A percentile compares a stretch with the other conserved stretches of the same genome.
Evolutionary conservation across 768 basidiomycete species (phyloP).

Genomic region (Pisolithus marmoratus): DNA sequence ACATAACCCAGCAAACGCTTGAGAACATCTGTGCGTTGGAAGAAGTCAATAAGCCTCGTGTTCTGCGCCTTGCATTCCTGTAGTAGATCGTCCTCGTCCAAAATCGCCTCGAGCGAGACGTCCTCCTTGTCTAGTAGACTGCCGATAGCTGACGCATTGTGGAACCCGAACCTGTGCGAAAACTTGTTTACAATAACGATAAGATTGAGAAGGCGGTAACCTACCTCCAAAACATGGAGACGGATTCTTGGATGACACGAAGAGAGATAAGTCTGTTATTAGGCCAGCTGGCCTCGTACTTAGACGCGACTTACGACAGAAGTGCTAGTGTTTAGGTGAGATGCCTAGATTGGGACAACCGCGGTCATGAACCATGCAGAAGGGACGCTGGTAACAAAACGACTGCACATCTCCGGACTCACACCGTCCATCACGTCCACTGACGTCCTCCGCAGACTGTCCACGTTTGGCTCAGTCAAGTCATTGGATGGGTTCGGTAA

Average conservation of each 20-base stretch:
- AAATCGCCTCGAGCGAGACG: slow-evolving; percentile 81
- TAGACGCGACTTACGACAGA: slow-evolving; percentile 20
- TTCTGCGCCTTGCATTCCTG: slow-evolving; percentile 97
- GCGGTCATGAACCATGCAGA: slow-evolving; percentile 6
- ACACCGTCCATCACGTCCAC: too few relatives aligned
- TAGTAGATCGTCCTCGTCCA: slow-evolving; percentile 90
- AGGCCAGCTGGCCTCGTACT: slow-evolving; percentile 1
- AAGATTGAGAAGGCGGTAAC: slow-evolving; percentile 1
- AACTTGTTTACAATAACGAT: neutral
- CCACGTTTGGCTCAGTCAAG: too few relatives aligned
- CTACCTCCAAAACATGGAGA: slow-evolving; percentile 47
- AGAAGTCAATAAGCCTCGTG: slow-evolving; percentile 81
- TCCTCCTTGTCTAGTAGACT: slow-evolving; percentile 86
- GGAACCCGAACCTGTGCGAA: slow-evolving; percentile 74
- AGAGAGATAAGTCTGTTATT: slow-evolving; percentile 3
- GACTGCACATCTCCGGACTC: too few relatives aligned
- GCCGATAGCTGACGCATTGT: slow-evolving; percentile 86
- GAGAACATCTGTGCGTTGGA: slow-evolving; percentile 75
- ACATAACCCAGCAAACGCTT: slow-evolving; percentile 80
- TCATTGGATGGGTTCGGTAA: too few relatives aligned
- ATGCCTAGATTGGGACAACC: slow-evolving; percentile 22
- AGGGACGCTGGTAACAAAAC: too few relatives aligned
- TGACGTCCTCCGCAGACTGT: too few relatives aligned
- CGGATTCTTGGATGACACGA: slow-evolving; percentile 10
- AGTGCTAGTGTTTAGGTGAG: slow-evolving; percentile 7